A percentile compares a stretch with the other conserved stretches of the same genome.
Evolutionary conservation across 2,329 filamentous ascomycete genomes (phyloP).

Genomic region (Dothiorella sarmentorum): DNA sequence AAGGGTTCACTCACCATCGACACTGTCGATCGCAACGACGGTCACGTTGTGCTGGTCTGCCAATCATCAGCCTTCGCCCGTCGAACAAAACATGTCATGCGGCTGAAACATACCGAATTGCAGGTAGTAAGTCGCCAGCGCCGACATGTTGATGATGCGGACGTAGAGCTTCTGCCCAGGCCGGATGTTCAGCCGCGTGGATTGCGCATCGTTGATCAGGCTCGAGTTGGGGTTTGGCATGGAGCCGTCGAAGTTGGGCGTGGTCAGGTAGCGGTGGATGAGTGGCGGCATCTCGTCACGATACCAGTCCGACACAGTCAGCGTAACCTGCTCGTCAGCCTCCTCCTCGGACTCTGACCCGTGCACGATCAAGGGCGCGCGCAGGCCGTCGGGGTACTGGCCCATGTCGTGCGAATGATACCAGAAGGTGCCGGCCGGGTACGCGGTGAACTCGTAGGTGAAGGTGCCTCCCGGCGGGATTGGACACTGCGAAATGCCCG

Average conservation of each 20-base stretch:
- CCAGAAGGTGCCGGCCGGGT: slow-evolving; percentile 66
- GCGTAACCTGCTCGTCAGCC: slow-evolving; percentile 59
- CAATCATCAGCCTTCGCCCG: too few relatives aligned
- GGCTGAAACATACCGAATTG: slow-evolving; percentile 30
- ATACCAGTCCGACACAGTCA: slow-evolving; percentile 69
- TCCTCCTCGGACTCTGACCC: slow-evolving; percentile 44
- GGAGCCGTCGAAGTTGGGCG: slow-evolving; percentile 43
- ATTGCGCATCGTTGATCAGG: slow-evolving; percentile 66
- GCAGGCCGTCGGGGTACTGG: slow-evolving; percentile 68
- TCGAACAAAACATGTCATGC: too few relatives aligned
- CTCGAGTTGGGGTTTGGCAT: slow-evolving; percentile 65
- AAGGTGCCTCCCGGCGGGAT: slow-evolving; percentile 63
- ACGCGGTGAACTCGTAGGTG: slow-evolving; percentile 64
- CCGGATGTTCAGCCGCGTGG: slow-evolving; percentile 56
- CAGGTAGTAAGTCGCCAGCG: slow-evolving; percentile 53
- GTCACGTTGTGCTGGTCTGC: slow-evolving; percentile 18
- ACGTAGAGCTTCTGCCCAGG: slow-evolving; percentile 69
- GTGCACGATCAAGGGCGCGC: slow-evolving; percentile 62
- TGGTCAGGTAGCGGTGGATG: slow-evolving; percentile 45
- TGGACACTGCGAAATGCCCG: slow-evolving; percentile 62
- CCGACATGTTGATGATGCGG: slow-evolving; percentile 66
- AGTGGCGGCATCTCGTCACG: slow-evolving; percentile 55
- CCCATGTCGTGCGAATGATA: slow-evolving; percentile 68
- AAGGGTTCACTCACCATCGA: background rate
- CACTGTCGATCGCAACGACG: slow-evolving; percentile 18